phyloP scores from a whole-genome alignment of 2,329 filamentous ascomycete species.

The Alternaria angustiovoidea region DNA sequence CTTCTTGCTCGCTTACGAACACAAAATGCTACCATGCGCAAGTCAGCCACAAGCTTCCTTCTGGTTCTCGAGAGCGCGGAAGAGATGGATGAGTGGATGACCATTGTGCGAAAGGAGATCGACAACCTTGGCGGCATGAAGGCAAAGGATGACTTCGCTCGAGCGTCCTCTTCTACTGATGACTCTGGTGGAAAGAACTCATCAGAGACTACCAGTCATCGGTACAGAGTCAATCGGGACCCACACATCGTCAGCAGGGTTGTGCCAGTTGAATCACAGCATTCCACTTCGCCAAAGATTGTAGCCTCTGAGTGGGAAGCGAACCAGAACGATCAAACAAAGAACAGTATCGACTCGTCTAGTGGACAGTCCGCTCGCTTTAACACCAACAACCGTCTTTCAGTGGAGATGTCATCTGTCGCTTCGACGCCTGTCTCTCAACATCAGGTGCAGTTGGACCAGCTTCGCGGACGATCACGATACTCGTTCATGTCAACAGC shows the following conservation, averaged over 20 bases:
- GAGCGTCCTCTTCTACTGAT: slow-evolving; percentile 41
- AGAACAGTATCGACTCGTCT: slow-evolving; percentile 41
- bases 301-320: slow-evolving; percentile 45
- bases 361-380: slow-evolving; percentile 40
- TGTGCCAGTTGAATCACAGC: slow-evolving; percentile 47
- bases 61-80: slow-evolving; percentile 76
- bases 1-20: slow-evolving; percentile 72
- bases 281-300: slow-evolving; percentile 40
- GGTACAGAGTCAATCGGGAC: slow-evolving; percentile 49
- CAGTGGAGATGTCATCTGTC: slow-evolving; percentile 46
- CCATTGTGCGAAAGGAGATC: slow-evolving; percentile 72
- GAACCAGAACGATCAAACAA: slow-evolving; percentile 34
- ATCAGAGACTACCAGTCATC: slow-evolving; percentile 45
- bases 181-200: slow-evolving; percentile 34
- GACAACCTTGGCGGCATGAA: slow-evolving; percentile 73
- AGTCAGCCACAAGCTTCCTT: slow-evolving; percentile 69
- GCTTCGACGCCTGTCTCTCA: slow-evolving; percentile 46
- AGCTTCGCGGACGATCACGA: slow-evolving; percentile 48
- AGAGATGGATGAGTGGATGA: slow-evolving; percentile 80
- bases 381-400: slow-evolving; percentile 40
- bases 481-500: slow-evolving; percentile 49
- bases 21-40: slow-evolving; percentile 62
- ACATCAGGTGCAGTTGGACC: slow-evolving; percentile 48
- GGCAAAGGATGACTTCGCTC: slow-evolving; percentile 38
- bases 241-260: slow-evolving; percentile 40